Base-by-base conservation (phyloP, 371 early-diverging fungal genomes). In the Rhizomucor pusillus region DNA sequence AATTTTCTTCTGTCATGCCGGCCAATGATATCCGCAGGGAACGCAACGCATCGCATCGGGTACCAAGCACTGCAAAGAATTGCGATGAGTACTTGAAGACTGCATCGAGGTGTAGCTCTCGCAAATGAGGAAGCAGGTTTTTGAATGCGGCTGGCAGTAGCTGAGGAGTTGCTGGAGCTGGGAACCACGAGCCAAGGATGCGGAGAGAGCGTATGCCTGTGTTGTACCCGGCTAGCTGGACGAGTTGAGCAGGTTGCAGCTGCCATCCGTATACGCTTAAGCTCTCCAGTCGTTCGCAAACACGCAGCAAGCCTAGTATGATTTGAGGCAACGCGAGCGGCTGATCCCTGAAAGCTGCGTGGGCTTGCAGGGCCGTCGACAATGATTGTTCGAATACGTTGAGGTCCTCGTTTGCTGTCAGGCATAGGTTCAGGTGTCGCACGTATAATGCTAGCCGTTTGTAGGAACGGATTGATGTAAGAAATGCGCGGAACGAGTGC, bases 181-280 rank as follows among this genome's bases (percentile, higher is more conserved):
- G 3, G 10, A n/a, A 13, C 19, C 16, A 22, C 22, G 54, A 54
- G 5, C 77, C 73, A 37, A 76, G 65, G 5, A 76, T 52, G 3
- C 51, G n/a, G 11, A 76, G 48, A 1, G 49, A 29, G 1, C 37
- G 39, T 0, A 76, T 29, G 2, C 36, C 49, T 3, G 47, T 50
- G 1, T 63, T 47, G 7, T 48, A 23, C 0, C 49, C 46, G 4
- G 59, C 54, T 0, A 75, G 14, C 11, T n/a, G 23, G 2, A 71
- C 66, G 11, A 75, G 43, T 19, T 67, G 50, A 1, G n/a, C 6
- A 7, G 62, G 45, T 11, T 61, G 36, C 1, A 79, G 18, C 0
- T 60, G 34, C 68, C 70, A 71, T 5, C 79, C 79, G 50, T 79
- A 79, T n/a, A 73, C 56, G 13, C 59, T 58, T 14, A 78, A 24